Evolutionary conservation across 148 eudicot genomes (phyloP), one percentile per base, ranked within the genome.

Genomic region (Fagopyrum tataricum): DNA sequence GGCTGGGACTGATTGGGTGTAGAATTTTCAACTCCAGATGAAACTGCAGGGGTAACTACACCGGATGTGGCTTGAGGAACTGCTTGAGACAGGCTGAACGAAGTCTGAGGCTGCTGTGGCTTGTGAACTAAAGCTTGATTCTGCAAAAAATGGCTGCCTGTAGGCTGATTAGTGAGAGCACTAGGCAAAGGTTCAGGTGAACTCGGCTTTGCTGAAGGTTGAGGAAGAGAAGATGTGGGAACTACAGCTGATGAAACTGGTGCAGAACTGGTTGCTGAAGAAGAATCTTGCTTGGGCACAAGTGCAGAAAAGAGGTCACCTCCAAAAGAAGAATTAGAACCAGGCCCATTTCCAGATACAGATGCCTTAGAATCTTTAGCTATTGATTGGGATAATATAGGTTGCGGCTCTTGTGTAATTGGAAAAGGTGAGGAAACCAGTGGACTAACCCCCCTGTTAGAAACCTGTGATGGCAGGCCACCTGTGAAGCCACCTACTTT

Each of bases 291-390:
- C 72, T 80, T 87, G 49, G 88, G 74, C 73, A 75, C 91, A 79
- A 77, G 77, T 73, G 85, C 91, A 80, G 97, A 89, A 81, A 91
- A 91, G 70, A 78, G 73, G 75, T 88, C 96, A 73, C 89, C 85
- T 62, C 85, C 96, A 76, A 85, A 82, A 74, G 73, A 74, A 55
- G 88, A 42, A 77, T 84, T 84, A 15, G 97, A 84, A 72, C 84
- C 76, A 81, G 82, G 75, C 8, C 89, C 84, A 78, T 79, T 82
- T 70, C 90, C 89, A 56, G 92, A 81, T 79, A 82, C 82, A 79
- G 82, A 74, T 70, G 77, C 74, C 78, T 80, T 84, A 69, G 84
- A 61, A 80, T 80, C 90, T 74, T 72, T 85, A 71, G 80, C 78
- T 47, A 75, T 76, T 24, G 87, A 49, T 52, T 77, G 82, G 48